Evolutionary conservation across 441 rosid species (phyloP).

Genomic region (Populus hybrid): DNA sequence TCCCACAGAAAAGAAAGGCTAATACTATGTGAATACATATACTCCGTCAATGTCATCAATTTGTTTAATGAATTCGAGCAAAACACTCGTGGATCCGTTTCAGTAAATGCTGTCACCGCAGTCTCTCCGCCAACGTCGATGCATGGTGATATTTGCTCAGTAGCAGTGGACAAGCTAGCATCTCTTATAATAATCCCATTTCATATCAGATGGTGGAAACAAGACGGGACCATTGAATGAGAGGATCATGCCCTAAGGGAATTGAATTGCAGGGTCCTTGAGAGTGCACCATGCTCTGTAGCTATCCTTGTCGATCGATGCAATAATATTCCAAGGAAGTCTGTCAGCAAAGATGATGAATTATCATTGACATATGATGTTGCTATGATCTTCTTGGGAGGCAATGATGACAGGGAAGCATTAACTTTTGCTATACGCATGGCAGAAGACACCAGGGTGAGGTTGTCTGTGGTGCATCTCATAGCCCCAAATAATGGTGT

Average conservation of each 20-base stretch:
- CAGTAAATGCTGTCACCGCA: background rate
- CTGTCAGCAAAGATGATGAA: background rate
- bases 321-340: background rate
- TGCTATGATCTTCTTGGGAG: background rate
- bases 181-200: background rate
- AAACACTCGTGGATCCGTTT: background rate
- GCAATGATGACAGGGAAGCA: slow-evolving; percentile 1
- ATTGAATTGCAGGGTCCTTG: background rate
- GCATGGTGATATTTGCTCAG: background rate
- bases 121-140: background rate
- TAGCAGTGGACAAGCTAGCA: background rate
- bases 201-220: background rate
- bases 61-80: background rate
- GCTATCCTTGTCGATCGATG: slow-evolving; percentile 1
- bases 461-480: background rate
- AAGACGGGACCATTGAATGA: background rate
- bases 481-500: background rate
- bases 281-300: background rate
- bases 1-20: slow-evolving; percentile 1
- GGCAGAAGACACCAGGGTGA: background rate
- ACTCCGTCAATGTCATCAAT: background rate
- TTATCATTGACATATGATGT: background rate
- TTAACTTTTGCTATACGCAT: background rate
- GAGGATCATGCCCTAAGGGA: background rate
- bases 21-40: background rate